phyloP scores from a whole-genome alignment of 805 yeast genomes.

The Scheffersomyces coipomensis region DNA sequence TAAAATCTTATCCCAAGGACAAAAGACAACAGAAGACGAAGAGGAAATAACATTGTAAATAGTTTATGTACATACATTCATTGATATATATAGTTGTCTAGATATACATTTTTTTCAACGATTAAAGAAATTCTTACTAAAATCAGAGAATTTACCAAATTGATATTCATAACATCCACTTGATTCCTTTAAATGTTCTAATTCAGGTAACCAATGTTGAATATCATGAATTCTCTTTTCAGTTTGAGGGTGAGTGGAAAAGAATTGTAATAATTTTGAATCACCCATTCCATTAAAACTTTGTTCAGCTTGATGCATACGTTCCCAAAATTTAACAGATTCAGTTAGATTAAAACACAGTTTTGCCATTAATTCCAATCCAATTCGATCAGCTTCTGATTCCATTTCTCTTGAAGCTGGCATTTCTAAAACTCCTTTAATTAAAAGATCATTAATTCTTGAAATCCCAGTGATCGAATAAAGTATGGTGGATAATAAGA shows the following conservation, averaged over 20 bases:
- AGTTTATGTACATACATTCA: no score
- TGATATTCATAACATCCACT: conserved; percentile 37
- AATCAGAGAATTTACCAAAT: conserved; percentile 15
- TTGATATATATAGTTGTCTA: conserved; percentile 3
- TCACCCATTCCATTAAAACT: conserved; percentile 8
- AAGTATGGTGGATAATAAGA: conserved; percentile 49
- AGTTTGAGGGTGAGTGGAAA: conserved; percentile 90
- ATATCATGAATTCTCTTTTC: conserved; percentile 69
- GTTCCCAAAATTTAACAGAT: conserved; percentile 75
- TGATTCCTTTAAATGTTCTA: conserved; percentile 42
- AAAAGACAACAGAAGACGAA: conserved; percentile 1
- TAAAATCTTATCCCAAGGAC: conserved; percentile 1
- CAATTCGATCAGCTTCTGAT: conserved; percentile 93
- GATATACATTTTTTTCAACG: conserved; percentile 1
- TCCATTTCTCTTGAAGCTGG: conserved; percentile 95
- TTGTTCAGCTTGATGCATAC: conserved; percentile 58
- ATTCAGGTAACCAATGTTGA: conserved; percentile 62
- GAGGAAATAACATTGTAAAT: conserved; percentile 11
- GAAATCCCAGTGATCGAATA: conserved; percentile 63
- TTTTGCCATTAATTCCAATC: conserved; percentile 84
- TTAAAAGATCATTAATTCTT: conserved; percentile 47
- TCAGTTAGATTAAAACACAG: conserved; percentile 83
- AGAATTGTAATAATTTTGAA: conserved; percentile 52
- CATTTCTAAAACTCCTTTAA: conserved; percentile 61
- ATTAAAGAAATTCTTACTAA: conserved; percentile 12